Evolutionary conservation across 106 monocot species (phyloP), one percentile per base, ranked within the genome.

Genomic region (Platanthera zijinensis): DNA sequence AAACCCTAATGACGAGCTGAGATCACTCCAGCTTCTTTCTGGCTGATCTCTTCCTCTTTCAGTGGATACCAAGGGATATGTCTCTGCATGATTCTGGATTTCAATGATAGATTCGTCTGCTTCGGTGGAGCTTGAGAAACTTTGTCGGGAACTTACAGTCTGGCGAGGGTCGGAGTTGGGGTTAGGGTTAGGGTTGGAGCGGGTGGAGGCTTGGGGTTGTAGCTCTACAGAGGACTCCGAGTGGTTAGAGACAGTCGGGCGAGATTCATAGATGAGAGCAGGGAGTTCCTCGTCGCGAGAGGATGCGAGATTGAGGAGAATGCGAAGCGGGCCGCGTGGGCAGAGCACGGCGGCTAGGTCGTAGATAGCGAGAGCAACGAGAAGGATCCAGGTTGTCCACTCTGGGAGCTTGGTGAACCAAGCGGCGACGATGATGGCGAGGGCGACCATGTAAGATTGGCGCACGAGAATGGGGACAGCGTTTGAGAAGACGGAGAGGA

Each of bases 321-420:
- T 78, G 76, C 94, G 83, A 28, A 97, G 78, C 5, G 97, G 97
- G 7, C 94, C 89, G 17, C 84, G 83, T 17, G 97, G 94, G 39
- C 87, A 81, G 32, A 99, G 92, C 22, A 99, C 96, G 13, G 96
- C 93, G 19, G 86, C 87, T 32, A 94, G 83, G 75, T 97, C 96
- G 45, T 97, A 97, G 2, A 84, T 17, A 0, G 93, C 89, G 71
- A 94, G 93, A 18, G 93, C 89, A 12, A 97, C 75, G 19, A 97
- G 87, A 7, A 94, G 74, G 47, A 80, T 75, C 91, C 91, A 97
- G 17, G 96, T 97, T 57, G 96, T 97, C 96, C 93, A 97, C 76
- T 97, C 93, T 7, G 96, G 93, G 22, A 97, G 84, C 63, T 81
- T 76, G 8, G 96, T 86, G 67, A 97, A 86, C 93, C 93, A 96